phyloP scores from a whole-genome alignment of 192 early-diverging fungal genomes.

The Coemansia sp. region DNA sequence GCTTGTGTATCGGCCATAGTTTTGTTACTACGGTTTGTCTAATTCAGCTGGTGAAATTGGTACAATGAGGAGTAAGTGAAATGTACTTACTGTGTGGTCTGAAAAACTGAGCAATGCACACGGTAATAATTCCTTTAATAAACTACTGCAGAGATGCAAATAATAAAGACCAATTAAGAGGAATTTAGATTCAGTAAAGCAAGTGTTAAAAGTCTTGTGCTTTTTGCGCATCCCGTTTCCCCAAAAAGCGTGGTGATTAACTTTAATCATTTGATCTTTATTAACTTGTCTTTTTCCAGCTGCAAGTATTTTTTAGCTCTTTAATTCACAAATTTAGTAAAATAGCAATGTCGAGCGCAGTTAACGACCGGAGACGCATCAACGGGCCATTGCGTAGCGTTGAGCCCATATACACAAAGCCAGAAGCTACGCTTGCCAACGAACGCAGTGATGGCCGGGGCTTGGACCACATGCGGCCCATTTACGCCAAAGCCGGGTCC shows the following conservation, averaged over 20 bases:
- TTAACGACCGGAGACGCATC: constrained; percentile 44
- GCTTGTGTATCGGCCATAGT: neutral
- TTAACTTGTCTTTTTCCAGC: neutral
- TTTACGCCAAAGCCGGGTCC: constrained; percentile 47
- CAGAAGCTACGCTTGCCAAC: constrained; percentile 12
- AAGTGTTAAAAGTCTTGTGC: neutral
- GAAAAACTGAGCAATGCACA: neutral
- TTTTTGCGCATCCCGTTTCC: neutral
- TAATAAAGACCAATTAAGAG: constrained; percentile 10
- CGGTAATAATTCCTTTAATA: neutral
- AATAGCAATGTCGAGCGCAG: constrained; percentile 32
- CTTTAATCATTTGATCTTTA: neutral
- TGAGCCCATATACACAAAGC: constrained; percentile 41
- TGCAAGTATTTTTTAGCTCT: neutral
- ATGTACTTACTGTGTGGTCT: neutral
- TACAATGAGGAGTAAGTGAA: too few relatives aligned
- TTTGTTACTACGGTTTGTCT: neutral
- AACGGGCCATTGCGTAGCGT: constrained; percentile 52
- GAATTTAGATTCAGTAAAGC: neutral
- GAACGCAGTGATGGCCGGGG: constrained; percentile 30
- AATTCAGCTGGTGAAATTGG: neutral
- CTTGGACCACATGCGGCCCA: constrained; percentile 43
- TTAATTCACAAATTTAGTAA: neutral
- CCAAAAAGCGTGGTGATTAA: neutral
- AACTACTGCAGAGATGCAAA: constrained; percentile 3